A percentile compares a stretch with the other conserved stretches of the same genome.
Conservation (phyloP, 2,329 filamentous ascomycete genomes). For the Colletotrichum scovillei region DNA sequence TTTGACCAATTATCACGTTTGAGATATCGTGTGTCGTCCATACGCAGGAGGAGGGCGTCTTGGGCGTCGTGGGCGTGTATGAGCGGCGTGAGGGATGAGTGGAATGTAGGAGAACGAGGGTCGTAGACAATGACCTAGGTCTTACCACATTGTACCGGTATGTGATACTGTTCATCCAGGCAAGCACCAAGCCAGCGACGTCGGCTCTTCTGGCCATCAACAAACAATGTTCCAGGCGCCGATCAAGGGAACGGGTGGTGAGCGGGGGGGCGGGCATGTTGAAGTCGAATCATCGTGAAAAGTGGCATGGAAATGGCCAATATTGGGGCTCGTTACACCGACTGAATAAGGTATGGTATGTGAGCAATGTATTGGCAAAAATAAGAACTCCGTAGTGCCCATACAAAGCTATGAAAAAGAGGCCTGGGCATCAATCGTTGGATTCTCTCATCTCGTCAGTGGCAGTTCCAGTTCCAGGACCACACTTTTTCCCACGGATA, state of each 20-base stretch:
- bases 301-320: neutral
- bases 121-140: neutral
- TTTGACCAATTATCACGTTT: neutral
- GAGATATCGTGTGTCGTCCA: neutral
- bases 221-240: neutral
- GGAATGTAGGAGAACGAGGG: slow-evolving; percentile 18
- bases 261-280: neutral
- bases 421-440: neutral
- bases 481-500: neutral
- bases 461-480: neutral
- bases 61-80: neutral
- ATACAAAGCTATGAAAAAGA: neutral
- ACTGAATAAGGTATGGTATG: neutral
- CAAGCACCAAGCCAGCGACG: no score
- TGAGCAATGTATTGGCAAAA: no score
- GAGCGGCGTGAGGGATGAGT: slow-evolving; percentile 28
- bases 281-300: neutral
- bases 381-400: neutral
- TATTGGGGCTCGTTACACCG: neutral
- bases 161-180: neutral
- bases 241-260: slow-evolving; percentile 25
- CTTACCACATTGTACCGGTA: no score
- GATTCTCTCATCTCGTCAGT: neutral
- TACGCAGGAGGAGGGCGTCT: neutral
- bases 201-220: neutral